Evolutionary conservation across 495 filamentous ascomycete genomes (phyloP).

Genomic region (Daldinia caldariorum): DNA sequence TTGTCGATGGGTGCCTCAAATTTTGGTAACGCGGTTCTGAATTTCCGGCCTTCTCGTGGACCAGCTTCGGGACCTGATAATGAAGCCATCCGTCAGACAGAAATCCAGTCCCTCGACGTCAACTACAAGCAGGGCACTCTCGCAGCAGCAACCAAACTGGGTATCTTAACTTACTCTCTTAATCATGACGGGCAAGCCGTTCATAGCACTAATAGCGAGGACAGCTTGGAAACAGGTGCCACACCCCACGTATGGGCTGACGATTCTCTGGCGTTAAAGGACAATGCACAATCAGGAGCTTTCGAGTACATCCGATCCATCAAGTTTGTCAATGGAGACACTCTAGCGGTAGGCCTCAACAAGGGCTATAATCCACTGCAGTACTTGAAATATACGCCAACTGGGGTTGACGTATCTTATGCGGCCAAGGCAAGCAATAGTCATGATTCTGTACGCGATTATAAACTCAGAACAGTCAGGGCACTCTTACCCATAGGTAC

Average conservation of each 20-base stretch:
- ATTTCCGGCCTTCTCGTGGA: slow-evolving; percentile 34
- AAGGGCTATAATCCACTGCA: slow-evolving; percentile 51
- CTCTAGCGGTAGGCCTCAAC: slow-evolving; percentile 51
- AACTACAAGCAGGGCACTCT: slow-evolving; percentile 34
- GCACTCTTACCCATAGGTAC: slow-evolving; percentile 53
- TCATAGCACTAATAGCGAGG: not conserved
- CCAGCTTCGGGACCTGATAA: slow-evolving; percentile 2
- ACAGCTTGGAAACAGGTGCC: not conserved
- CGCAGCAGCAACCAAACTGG: slow-evolving; percentile 44
- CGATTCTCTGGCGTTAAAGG: slow-evolving; percentile 27
- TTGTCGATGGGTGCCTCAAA: slow-evolving; percentile 48
- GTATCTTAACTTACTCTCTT: slow-evolving; percentile 47
- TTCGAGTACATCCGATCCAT: slow-evolving; percentile 44
- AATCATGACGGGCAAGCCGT: slow-evolving; percentile 2
- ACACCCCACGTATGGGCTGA: slow-evolving; percentile 18
- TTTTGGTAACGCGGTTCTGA: slow-evolving; percentile 48
- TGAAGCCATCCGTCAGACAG: slow-evolving; percentile 29
- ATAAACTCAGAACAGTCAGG: slow-evolving; percentile 40
- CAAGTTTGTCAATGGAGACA: slow-evolving; percentile 53
- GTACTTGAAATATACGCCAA: slow-evolving; percentile 51
- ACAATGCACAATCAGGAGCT: not conserved
- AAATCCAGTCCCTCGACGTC: slow-evolving; percentile 53
- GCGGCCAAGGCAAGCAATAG: slow-evolving; percentile 26
- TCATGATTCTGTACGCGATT: not conserved
- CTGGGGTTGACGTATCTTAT: slow-evolving; percentile 47